These are phyloP conservation scores for Haplosporangium sp. DNA, from an alignment of 371 early-diverging fungal genomes.

Conservation along the genomic window DNA sequence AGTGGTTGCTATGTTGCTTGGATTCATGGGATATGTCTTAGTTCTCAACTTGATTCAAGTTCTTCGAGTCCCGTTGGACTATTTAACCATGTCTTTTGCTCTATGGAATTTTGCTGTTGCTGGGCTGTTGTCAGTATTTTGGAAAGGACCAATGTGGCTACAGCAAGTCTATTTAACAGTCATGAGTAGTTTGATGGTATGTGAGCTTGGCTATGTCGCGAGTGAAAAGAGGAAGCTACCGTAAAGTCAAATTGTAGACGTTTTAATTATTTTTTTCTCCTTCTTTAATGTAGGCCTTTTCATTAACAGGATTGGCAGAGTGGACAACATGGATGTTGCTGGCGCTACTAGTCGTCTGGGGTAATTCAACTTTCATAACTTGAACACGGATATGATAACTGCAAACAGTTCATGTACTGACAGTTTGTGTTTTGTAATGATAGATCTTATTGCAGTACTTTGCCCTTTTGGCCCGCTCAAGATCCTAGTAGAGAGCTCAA, in stretches of 20 bases:
- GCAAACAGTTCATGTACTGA: too few species aligned
- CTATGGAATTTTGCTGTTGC: slow-evolving; percentile 85
- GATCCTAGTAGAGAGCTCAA: slow-evolving; percentile 83
- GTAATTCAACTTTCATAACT: slow-evolving; percentile 53
- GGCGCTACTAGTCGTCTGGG: slow-evolving; percentile 86
- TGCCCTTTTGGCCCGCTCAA: slow-evolving; percentile 93
- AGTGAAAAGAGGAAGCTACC: background rate
- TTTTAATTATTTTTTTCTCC: background rate
- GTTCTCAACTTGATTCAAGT: slow-evolving; percentile 70
- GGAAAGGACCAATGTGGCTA: slow-evolving; percentile 82
- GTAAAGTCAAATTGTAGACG: background rate
- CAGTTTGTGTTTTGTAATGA: background rate
- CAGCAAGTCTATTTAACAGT: slow-evolving; percentile 85
- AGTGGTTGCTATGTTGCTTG: slow-evolving; percentile 77
- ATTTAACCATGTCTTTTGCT: slow-evolving; percentile 77
- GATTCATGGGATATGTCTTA: slow-evolving; percentile 82
- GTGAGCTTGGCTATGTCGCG: background rate
- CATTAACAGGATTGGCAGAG: slow-evolving; percentile 76
- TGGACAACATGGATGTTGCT: slow-evolving; percentile 90
- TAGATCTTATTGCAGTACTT: slow-evolving; percentile 89
- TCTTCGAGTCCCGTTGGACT: slow-evolving; percentile 79
- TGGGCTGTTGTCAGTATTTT: slow-evolving; percentile 84
- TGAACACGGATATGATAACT: too few species aligned
- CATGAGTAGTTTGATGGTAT: slow-evolving; percentile 86
- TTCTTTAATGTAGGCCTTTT: slow-evolving; percentile 66